A percentile compares a stretch with the other conserved stretches of the same genome.
These are phyloP conservation scores for Nannizziopsis arthrosporioides DNA, from an alignment of 2,329 filamentous ascomycete species.

Conservation along the genomic window DNA sequence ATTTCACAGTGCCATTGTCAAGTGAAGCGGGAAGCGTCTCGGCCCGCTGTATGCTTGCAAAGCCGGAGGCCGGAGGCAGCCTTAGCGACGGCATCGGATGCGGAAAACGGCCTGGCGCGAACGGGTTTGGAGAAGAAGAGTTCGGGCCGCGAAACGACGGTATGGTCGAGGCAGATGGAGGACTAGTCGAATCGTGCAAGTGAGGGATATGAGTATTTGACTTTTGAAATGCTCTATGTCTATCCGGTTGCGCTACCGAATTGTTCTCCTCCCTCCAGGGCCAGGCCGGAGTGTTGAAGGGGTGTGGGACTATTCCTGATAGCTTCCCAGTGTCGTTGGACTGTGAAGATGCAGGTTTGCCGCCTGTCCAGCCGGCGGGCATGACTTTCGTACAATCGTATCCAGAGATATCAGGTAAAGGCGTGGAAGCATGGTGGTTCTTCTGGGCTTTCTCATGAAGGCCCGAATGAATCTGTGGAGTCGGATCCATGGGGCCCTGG, in stretches of 20 bases:
- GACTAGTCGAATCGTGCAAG: too few species aligned
- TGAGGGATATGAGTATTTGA: too few species aligned
- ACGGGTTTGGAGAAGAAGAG: too few species aligned
- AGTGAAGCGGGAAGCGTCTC: conserved; percentile 44
- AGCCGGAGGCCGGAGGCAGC: neutral
- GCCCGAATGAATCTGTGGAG: neutral
- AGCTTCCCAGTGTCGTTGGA: neutral
- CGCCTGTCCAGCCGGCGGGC: neutral
- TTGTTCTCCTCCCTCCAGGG: too few species aligned
- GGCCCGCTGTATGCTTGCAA: conserved; percentile 25
- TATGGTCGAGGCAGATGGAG: too few species aligned
- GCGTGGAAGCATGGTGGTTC: neutral
- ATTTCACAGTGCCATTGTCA: conserved; percentile 36
- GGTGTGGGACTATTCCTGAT: too few species aligned
- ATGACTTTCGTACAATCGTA: neutral
- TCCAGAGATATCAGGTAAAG: neutral
- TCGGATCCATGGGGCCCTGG: neutral
- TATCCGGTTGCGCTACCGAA: too few species aligned
- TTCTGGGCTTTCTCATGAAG: neutral
- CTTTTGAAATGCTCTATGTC: too few species aligned
- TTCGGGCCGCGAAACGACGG: too few species aligned
- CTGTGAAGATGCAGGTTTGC: neutral
- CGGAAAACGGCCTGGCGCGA: neutral
- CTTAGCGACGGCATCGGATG: neutral
- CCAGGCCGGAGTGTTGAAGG: too few species aligned